Evolutionary conservation across 192 early-diverging fungal species (phyloP).

Genomic region (Allomyces macrogynus): DNA sequence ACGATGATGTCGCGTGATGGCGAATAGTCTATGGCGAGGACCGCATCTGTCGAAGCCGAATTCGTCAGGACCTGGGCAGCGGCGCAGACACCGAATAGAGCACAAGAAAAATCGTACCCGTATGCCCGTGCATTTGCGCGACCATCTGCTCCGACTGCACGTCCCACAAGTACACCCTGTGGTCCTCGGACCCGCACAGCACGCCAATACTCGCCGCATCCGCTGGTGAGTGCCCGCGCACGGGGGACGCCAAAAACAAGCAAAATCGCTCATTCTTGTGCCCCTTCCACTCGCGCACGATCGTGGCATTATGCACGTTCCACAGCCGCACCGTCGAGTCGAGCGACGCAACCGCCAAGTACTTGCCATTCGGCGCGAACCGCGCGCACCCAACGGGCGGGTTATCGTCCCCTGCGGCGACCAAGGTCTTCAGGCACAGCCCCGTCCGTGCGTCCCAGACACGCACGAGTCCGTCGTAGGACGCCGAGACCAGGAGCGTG

Average conservation of each 20-base stretch:
- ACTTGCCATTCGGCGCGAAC: constrained; percentile 98
- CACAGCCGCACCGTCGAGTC: constrained; percentile 88
- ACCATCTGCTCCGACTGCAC: constrained; percentile 87
- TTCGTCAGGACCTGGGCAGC: neutral
- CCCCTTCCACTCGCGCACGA: constrained; percentile 76
- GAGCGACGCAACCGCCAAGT: constrained; percentile 77
- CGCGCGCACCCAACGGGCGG: constrained; percentile 54
- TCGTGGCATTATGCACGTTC: constrained; percentile 85
- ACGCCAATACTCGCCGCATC: constrained; percentile 57
- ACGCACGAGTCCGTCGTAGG: constrained; percentile 89
- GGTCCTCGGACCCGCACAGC: constrained; percentile 85
- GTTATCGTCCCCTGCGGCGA: neutral
- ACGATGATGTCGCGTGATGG: neutral
- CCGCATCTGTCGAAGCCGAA: neutral
- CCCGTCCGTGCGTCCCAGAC: constrained; percentile 97
- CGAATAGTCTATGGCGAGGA: neutral
- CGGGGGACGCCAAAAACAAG: constrained; percentile 76
- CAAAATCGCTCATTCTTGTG: constrained; percentile 84
- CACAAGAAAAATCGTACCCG: constrained; percentile 31
- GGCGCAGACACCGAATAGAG: neutral
- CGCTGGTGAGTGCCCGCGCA: constrained; percentile 20
- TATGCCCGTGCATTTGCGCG: constrained; percentile 79
- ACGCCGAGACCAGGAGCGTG: constrained; percentile 80
- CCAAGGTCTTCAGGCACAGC: constrained; percentile 78
- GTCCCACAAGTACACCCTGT: constrained; percentile 91